A percentile compares a stretch with the other conserved stretches of the same genome.
Evolutionary conservation across 345 rosid genomes (phyloP).

Genomic region (Aquilaria yunnanensis): DNA sequence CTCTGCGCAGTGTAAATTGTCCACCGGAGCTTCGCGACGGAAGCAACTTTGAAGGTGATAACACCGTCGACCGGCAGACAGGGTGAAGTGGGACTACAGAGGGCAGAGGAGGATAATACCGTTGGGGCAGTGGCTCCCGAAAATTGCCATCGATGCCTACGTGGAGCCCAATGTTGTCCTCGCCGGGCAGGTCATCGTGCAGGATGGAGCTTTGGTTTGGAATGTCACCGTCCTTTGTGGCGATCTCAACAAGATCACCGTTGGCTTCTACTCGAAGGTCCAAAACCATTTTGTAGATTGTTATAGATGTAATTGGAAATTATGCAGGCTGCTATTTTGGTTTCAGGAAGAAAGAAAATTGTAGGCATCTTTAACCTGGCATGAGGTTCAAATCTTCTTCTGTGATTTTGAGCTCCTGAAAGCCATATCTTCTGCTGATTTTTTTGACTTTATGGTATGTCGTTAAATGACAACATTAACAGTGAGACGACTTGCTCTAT

Average conservation of each 20-base stretch:
- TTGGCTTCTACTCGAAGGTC: slow-evolving; percentile 88
- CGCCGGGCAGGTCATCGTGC: slow-evolving; percentile 84
- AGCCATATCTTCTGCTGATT: too few relatives aligned
- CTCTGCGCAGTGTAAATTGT: slow-evolving; percentile 11
- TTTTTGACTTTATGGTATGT: too few relatives aligned
- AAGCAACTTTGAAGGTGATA: slow-evolving; percentile 34
- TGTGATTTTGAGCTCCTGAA: too few relatives aligned
- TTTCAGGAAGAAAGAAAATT: too few relatives aligned
- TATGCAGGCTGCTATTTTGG: too few relatives aligned
- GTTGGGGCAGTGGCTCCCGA: slow-evolving; percentile 89
- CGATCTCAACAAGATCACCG: slow-evolving; percentile 90
- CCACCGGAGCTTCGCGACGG: slow-evolving; percentile 26
- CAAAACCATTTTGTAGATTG: slow-evolving; percentile 40
- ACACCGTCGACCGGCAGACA: slow-evolving; percentile 57
- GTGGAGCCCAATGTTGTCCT: slow-evolving; percentile 89
- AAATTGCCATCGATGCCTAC: slow-evolving; percentile 92
- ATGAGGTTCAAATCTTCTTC: too few relatives aligned
- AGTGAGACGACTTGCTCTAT: too few relatives aligned
- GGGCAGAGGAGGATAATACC: slow-evolving; percentile 94
- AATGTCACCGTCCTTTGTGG: slow-evolving; percentile 87
- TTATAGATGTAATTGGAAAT: too few relatives aligned
- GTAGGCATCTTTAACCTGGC: too few relatives aligned
- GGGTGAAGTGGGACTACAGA: slow-evolving; percentile 93
- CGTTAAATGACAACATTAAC: too few relatives aligned
- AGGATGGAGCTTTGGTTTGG: slow-evolving; percentile 93